A percentile compares a stretch with the other conserved stretches of the same genome.
phyloP scores from a whole-genome alignment of 2,329 filamentous ascomycete species.

The Thielaviopsis ethacetica region DNA sequence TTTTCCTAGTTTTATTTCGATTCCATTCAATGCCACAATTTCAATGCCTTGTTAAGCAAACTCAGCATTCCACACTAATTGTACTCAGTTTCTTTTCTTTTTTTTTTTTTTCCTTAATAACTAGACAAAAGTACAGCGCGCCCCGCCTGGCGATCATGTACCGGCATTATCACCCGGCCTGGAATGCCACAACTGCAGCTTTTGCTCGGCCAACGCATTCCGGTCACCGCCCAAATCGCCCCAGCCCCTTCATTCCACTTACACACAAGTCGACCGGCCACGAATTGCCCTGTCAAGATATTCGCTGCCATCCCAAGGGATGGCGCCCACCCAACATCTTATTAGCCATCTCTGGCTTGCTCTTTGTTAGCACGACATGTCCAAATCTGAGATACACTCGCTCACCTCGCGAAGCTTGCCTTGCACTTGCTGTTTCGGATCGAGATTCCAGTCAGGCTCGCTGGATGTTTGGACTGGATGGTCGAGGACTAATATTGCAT shows the following conservation, averaged over 20 bases:
- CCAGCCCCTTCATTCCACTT: neutral
- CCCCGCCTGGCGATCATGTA: neutral
- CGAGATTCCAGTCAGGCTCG: slow-evolving; percentile 2
- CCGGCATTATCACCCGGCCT: neutral
- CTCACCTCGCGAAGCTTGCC: neutral
- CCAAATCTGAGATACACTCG: neutral
- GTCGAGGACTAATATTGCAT: neutral
- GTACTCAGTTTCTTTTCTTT: neutral
- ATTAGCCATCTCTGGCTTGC: neutral
- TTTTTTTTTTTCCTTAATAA: neutral
- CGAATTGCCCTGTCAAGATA: neutral
- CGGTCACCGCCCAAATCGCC: neutral
- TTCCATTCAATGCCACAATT: neutral
- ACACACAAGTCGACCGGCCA: neutral
- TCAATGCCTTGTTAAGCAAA: neutral
- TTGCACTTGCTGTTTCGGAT: slow-evolving; percentile 5
- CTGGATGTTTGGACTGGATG: neutral
- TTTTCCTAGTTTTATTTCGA: neutral
- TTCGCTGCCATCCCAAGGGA: neutral
- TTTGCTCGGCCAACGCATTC: slow-evolving; percentile 5
- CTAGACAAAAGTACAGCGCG: neutral
- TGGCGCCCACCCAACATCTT: neutral
- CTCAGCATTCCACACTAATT: neutral
- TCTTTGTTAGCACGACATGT: no score
- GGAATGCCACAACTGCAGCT: neutral